Evolutionary conservation across 192 early-diverging fungal genomes (phyloP), one percentile per base, ranked within the genome.

Genomic region (Anaeromyces robustus): DNA sequence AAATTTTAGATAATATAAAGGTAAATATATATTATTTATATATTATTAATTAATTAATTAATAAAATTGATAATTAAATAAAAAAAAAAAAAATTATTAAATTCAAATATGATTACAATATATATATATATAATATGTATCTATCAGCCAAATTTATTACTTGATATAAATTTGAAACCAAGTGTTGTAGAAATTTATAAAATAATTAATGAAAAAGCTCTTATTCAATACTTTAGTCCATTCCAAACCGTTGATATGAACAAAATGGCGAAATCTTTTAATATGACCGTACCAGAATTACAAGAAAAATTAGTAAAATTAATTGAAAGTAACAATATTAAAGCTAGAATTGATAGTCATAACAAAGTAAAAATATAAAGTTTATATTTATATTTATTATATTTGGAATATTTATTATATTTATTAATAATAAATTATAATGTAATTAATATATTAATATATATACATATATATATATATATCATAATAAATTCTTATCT

Each of bases 301-400:
- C 94, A 96, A 83, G 79, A 81, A 13, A 92, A 95, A 83, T 81
- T 95, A 31, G 91, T 89, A 2, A 83, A 78, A 12, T 82, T 96
- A 39, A 95, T 96, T 80, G 86, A 86, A n/a, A 88, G 90, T 30
- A 91, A 92, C 52, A 83, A 91, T 31, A 92, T 96, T 77, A 82
- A 91, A 78, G 94, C 92, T 26, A 82, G 94, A 52, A 95, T 96
- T 80, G 95, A 96, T 83, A 94, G 91, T 81, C 93, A 95, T 83
- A 91, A 93, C n/a, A n/a, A n/a, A n/a, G n/a, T n/a, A n/a, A n/a
- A n/a, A n/a, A n/a, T n/a, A n/a, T 84, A 96, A 96, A 90, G 93
- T 94, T 79, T 31, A 31, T 68, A n/a, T 34, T 22, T 28, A 0
- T 78, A n/a, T 82, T n/a, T n/a, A n/a, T n/a, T n/a, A n/a, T n/a